These are phyloP conservation scores for Sporothrix dimorphospora DNA, from an alignment of 2,329 filamentous ascomycete species.

Conservation along the genomic window DNA sequence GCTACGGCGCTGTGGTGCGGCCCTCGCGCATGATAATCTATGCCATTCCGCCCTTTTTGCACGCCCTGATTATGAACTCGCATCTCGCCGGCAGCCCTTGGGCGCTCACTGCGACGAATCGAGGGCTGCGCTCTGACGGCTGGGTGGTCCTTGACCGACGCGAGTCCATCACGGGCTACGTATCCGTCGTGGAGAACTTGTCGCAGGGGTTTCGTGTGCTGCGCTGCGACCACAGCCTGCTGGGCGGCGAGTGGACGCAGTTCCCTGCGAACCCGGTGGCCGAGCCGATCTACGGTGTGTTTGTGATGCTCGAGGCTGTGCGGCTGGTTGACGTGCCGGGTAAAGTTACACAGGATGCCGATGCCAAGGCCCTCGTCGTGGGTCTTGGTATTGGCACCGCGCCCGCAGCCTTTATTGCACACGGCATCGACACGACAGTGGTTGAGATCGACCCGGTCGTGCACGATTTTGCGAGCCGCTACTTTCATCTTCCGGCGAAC, in stretches of 20 bases:
- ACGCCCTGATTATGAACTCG: constrained; percentile 72
- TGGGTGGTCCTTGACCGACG: constrained; percentile 79
- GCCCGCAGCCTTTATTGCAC: constrained; percentile 80
- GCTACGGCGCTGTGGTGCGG: constrained; percentile 66
- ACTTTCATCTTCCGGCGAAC: constrained; percentile 78
- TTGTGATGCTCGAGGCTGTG: constrained; percentile 91
- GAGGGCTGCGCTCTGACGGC: constrained; percentile 63
- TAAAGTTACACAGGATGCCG: not conserved
- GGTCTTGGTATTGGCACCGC: constrained; percentile 93
- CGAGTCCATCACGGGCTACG: constrained; percentile 88
- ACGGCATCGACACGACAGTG: constrained; percentile 89
- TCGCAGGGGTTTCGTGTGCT: constrained; percentile 75
- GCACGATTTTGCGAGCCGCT: constrained; percentile 77
- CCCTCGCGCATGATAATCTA: constrained; percentile 70
- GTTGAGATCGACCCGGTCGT: constrained; percentile 94
- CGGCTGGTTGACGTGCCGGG: constrained; percentile 70
- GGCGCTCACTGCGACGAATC: constrained; percentile 66
- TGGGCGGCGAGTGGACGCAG: constrained; percentile 87
- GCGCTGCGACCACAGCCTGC: constrained; percentile 89
- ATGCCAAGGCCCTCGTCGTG: constrained; percentile 28
- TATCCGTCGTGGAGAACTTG: constrained; percentile 82
- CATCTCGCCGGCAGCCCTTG: constrained; percentile 65
- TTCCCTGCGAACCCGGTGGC: constrained; percentile 59
- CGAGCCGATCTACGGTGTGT: constrained; percentile 95
- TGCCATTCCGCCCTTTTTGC: constrained; percentile 71